A percentile compares a stretch with the other conserved stretches of the same genome.
These are phyloP conservation scores for Prototheca stagnorum DNA, from an alignment of 163 green algal species.

Conservation along the genomic window DNA sequence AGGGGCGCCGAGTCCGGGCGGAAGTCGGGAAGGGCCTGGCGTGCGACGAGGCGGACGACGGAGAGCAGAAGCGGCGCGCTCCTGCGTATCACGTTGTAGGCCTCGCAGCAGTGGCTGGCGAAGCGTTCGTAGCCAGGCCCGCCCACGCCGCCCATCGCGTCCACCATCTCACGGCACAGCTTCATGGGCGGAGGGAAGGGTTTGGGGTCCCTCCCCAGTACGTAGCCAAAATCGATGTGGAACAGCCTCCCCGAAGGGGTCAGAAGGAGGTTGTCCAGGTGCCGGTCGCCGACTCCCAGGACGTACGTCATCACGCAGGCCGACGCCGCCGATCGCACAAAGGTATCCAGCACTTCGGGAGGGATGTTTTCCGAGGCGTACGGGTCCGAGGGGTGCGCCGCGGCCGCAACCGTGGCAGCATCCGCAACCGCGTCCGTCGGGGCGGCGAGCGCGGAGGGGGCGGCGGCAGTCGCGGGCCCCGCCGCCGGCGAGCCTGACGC, in stretches of 20 bases:
- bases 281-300: slow-evolving; percentile 83
- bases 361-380: too few relatives aligned
- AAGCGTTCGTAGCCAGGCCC: slow-evolving; percentile 54
- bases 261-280: slow-evolving; percentile 95
- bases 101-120: slow-evolving; percentile 76
- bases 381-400: too few relatives aligned
- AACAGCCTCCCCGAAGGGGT: slow-evolving; percentile 68
- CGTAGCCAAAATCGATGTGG: slow-evolving; percentile 84
- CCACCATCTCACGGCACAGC: slow-evolving; percentile 65
- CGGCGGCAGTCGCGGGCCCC: too few relatives aligned
- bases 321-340: slow-evolving; percentile 73
- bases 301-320: slow-evolving; percentile 96
- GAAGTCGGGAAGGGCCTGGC: slow-evolving; percentile 76
- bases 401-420: too few relatives aligned
- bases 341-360: slow-evolving; percentile 40
- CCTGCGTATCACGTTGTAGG: slow-evolving; percentile 97
- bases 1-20: slow-evolving; percentile 72
- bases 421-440: background rate
- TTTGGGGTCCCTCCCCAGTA: slow-evolving; percentile 71
- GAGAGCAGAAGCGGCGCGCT: slow-evolving; percentile 72
- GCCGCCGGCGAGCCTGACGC: too few relatives aligned
- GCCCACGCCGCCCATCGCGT: slow-evolving; percentile 80
- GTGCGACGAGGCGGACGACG: slow-evolving; percentile 90
- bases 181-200: slow-evolving; percentile 91
- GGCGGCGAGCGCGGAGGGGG: background rate